phyloP scores from a whole-genome alignment of 2,329 filamentous ascomycete genomes.

The Clonostachys chloroleuca region DNA sequence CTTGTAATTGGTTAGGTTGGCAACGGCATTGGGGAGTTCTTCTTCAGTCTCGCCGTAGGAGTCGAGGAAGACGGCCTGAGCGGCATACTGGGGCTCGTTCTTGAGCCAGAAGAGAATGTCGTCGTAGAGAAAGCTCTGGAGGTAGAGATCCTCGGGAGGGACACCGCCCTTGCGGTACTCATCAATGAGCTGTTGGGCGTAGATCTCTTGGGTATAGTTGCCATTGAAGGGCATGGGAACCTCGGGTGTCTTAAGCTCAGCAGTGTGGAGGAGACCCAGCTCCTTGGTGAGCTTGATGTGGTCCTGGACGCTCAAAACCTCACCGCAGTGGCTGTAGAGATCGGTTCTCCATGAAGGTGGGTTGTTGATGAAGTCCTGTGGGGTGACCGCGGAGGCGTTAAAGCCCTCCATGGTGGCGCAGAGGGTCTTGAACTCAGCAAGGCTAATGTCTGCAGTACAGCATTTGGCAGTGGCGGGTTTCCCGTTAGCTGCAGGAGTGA shows the following conservation, averaged over 20 bases:
- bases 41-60: constrained; percentile 49
- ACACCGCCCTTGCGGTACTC: constrained; percentile 51
- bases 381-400: constrained; percentile 53
- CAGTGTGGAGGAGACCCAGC: constrained; percentile 58
- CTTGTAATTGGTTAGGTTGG: constrained; percentile 50
- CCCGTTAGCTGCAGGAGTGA: constrained; percentile 48
- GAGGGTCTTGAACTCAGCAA: constrained; percentile 61
- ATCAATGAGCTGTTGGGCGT: constrained; percentile 61
- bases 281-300: constrained; percentile 56
- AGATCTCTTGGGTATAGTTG: constrained; percentile 60
- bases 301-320: constrained; percentile 55
- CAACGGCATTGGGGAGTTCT: constrained; percentile 48
- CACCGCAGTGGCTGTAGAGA: constrained; percentile 60
- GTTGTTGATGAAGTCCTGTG: constrained; percentile 51
- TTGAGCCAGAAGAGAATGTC: constrained; percentile 65
- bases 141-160: constrained; percentile 48
- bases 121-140: constrained; percentile 62
- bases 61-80: constrained; percentile 62
- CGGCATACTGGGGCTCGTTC: constrained; percentile 54
- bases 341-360: constrained; percentile 61
- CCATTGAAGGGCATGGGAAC: constrained; percentile 67
- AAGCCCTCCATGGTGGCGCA: constrained; percentile 69
- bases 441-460: constrained; percentile 68
- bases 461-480: constrained; percentile 55
- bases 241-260: constrained; percentile 63